These are phyloP conservation scores for Conoideocrella luteorostrata DNA, from an alignment of 2,329 filamentous ascomycete species.

Conservation along the genomic window DNA sequence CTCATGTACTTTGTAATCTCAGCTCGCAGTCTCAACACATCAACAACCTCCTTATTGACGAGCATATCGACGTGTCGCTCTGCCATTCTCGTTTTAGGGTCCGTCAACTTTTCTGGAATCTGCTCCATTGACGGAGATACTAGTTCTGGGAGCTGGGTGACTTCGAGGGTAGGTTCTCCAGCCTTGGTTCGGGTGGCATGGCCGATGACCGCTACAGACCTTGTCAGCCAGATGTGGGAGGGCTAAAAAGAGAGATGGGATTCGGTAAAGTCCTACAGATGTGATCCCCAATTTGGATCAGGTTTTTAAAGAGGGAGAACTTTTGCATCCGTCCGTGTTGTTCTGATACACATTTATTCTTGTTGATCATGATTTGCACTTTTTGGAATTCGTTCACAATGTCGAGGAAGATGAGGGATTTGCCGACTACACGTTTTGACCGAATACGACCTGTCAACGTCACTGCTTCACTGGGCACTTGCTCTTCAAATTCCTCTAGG, in stretches of 20 bases:
- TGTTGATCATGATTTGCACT: slow-evolving; percentile 72
- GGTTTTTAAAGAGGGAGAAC: slow-evolving; percentile 56
- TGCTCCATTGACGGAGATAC: slow-evolving; percentile 74
- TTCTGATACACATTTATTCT: slow-evolving; percentile 39
- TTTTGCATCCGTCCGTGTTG: slow-evolving; percentile 28
- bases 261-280: slow-evolving; percentile 55
- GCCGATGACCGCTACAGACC: slow-evolving; percentile 58
- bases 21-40: slow-evolving; percentile 68
- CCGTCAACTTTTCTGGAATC: slow-evolving; percentile 63
- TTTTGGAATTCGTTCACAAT: slow-evolving; percentile 65
- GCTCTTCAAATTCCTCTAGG: slow-evolving; percentile 21
- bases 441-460: slow-evolving; percentile 58
- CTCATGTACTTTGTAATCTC: slow-evolving; percentile 69
- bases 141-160: slow-evolving; percentile 60
- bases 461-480: slow-evolving; percentile 21
- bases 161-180: slow-evolving; percentile 72
- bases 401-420: slow-evolving; percentile 79
- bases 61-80: slow-evolving; percentile 84
- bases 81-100: slow-evolving; percentile 65
- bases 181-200: slow-evolving; percentile 59
- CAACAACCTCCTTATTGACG: slow-evolving; percentile 60
- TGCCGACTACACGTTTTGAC: slow-evolving; percentile 64
- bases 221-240: slow-evolving; percentile 15
- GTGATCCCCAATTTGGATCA: slow-evolving; percentile 75
- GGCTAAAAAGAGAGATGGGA: slow-evolving; percentile 14